Conservation (phyloP, 257 asterid genomes). For the Ilex aquifolium region DNA sequence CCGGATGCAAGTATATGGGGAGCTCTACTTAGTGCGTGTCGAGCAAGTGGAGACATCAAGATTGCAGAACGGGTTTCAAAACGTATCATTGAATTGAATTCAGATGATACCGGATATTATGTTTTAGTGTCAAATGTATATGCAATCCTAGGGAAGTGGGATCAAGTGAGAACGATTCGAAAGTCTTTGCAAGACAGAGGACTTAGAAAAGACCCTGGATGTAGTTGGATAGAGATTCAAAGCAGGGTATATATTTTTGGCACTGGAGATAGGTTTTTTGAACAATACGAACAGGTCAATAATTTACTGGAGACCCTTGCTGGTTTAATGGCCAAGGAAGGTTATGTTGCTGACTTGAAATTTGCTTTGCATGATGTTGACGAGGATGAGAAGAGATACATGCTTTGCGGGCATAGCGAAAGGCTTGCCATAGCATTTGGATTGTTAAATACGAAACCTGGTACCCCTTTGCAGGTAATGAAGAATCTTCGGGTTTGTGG, state of each 20-base stretch:
- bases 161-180: conserved; percentile 49
- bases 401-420: conserved; percentile 57
- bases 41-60: conserved; percentile 45
- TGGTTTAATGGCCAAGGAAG: conserved; percentile 51
- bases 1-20: conserved; percentile 91
- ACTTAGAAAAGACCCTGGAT: conserved; percentile 62
- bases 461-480: conserved; percentile 48
- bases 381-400: conserved; percentile 45
- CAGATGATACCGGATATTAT: conserved; percentile 66
- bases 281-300: conserved; percentile 37
- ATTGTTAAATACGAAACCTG: conserved; percentile 44
- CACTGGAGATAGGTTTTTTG: conserved; percentile 38
- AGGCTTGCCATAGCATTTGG: conserved; percentile 63
- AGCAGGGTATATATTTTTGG: conserved; percentile 40
- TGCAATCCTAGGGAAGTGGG: conserved; percentile 71
- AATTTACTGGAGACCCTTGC: conserved; percentile 31
- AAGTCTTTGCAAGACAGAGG: conserved; percentile 48
- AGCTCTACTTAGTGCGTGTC: conserved; percentile 66
- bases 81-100: conserved; percentile 32
- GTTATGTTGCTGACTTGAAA: conserved; percentile 47
- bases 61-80: conserved; percentile 51
- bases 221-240: conserved; percentile 69
- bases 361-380: conserved; percentile 48
- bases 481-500: conserved; percentile 64
- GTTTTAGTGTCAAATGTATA: conserved; percentile 71